Percentiles rank a stretch among this genome's conserved stretches.
Evolutionary conservation across 2,329 filamentous ascomycete species (phyloP).

Genomic region (Penicillium sp.): DNA sequence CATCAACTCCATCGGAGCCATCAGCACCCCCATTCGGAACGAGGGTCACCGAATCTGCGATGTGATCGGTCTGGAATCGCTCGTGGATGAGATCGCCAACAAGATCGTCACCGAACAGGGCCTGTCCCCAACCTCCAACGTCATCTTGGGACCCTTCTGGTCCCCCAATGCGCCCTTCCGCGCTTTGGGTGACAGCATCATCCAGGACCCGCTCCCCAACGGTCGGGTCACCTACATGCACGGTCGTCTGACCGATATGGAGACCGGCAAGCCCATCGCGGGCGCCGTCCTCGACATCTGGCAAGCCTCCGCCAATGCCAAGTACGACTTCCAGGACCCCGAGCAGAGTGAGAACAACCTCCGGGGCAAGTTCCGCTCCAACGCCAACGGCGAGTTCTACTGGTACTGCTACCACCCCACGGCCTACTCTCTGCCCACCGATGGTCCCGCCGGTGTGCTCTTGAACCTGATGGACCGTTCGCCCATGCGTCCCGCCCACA

Average conservation of each 20-base stretch:
- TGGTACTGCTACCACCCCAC: constrained; percentile 72
- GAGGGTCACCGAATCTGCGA: constrained; percentile 69
- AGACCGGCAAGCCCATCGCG: constrained; percentile 60
- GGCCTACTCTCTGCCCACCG: constrained; percentile 63
- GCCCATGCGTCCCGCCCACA: constrained; percentile 57
- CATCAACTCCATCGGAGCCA: constrained; percentile 67
- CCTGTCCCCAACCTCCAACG: constrained; percentile 64
- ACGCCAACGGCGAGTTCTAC: constrained; percentile 61
- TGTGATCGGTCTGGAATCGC: constrained; percentile 64
- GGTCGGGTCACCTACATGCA: constrained; percentile 63
- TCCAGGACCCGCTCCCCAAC: constrained; percentile 53
- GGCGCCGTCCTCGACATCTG: constrained; percentile 70
- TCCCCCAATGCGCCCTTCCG: constrained; percentile 68
- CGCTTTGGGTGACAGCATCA: constrained; percentile 59
- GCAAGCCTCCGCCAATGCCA: constrained; percentile 69
- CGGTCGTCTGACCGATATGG: constrained; percentile 59
- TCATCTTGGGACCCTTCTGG: constrained; percentile 75
- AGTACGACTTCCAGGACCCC: constrained; percentile 71
- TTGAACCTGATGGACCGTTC: constrained; percentile 52
- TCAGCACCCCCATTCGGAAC: constrained; percentile 62
- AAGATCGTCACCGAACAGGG: constrained; percentile 56
- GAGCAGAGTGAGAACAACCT: constrained; percentile 69
- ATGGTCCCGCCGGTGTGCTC: constrained; percentile 52
- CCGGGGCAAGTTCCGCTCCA: constrained; percentile 66
- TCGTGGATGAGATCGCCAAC: constrained; percentile 77